Evolutionary conservation across 495 filamentous ascomycete species (phyloP).

Genomic region (Lasiosphaeris hirsuta): DNA sequence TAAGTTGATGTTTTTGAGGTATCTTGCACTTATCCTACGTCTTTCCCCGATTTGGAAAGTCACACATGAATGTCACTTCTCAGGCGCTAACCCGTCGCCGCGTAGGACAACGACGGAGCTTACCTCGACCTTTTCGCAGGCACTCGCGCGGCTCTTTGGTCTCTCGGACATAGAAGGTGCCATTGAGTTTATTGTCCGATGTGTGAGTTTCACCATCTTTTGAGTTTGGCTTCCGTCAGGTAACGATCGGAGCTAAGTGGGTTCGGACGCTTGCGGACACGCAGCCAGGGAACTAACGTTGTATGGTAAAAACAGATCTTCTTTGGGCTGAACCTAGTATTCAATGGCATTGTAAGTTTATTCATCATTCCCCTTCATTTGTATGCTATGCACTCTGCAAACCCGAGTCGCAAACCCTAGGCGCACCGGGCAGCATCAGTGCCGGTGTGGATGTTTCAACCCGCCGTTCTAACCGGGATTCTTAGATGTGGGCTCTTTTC

Average conservation of each 20-base stretch:
- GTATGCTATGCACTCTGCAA: neutral
- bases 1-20: slow-evolving; percentile 39
- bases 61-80: neutral
- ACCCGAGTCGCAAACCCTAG: neutral
- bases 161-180: slow-evolving; percentile 47
- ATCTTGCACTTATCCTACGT: neutral
- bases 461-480: slow-evolving; percentile 8
- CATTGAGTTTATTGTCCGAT: slow-evolving; percentile 64
- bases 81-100: neutral
- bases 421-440: too few relatives aligned
- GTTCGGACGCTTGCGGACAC: neutral
- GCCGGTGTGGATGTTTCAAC: too few relatives aligned
- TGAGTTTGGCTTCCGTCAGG: neutral
- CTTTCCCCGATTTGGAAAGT: neutral
- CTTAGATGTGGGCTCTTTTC: slow-evolving; percentile 85
- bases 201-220: slow-evolving; percentile 49
- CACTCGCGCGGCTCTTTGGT: slow-evolving; percentile 60
- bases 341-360: slow-evolving; percentile 69
- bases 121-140: slow-evolving; percentile 64
- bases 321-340: slow-evolving; percentile 81
- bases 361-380: neutral
- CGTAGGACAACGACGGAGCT: slow-evolving; percentile 78
- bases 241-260: neutral
- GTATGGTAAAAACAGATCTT: slow-evolving; percentile 56
- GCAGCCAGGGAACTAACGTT: neutral